These are phyloP conservation scores for Saccharomycopsis hybrid DNA, from an alignment of 1,139 yeast genomes.

Conservation along the genomic window DNA sequence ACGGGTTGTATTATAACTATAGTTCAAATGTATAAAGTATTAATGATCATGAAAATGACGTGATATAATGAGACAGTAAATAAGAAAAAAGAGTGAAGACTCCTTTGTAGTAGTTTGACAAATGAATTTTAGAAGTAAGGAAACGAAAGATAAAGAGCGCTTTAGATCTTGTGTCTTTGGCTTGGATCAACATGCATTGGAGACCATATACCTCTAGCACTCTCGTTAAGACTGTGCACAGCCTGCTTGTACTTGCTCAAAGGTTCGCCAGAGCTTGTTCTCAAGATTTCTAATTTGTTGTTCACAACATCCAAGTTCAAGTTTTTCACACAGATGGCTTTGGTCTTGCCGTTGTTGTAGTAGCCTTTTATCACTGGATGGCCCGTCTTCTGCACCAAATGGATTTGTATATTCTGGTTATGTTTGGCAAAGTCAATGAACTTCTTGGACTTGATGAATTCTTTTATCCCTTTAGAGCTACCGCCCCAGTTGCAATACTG, in stretches of 20 bases:
- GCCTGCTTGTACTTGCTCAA: constrained; percentile 61
- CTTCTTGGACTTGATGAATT: constrained; percentile 50
- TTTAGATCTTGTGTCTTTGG: constrained; percentile 58
- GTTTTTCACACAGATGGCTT: constrained; percentile 60
- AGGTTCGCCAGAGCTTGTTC: constrained; percentile 54
- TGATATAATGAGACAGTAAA: too few species aligned
- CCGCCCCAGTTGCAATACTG: constrained; percentile 96
- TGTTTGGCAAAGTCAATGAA: constrained; percentile 50
- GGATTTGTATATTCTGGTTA: constrained; percentile 66
- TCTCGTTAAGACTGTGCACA: constrained; percentile 71
- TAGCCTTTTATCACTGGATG: constrained; percentile 76
- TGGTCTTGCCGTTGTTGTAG: constrained; percentile 41
- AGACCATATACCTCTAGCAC: constrained; percentile 97
- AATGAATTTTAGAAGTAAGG: too few species aligned
- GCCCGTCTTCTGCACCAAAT: constrained; percentile 63
- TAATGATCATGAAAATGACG: too few species aligned
- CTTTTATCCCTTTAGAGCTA: constrained; percentile 72
- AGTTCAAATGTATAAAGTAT: too few species aligned
- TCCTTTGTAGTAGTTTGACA: too few species aligned
- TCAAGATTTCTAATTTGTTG: constrained; percentile 47
- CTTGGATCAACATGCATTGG: constrained; percentile 79
- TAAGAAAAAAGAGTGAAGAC: too few species aligned
- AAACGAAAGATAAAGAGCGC: too few species aligned
- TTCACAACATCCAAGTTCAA: constrained; percentile 46
- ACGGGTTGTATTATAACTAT: too few species aligned